Evolutionary conservation across 23 red algal genomes (phyloP).

Genomic region (Gracilaria vermiculophylla): DNA sequence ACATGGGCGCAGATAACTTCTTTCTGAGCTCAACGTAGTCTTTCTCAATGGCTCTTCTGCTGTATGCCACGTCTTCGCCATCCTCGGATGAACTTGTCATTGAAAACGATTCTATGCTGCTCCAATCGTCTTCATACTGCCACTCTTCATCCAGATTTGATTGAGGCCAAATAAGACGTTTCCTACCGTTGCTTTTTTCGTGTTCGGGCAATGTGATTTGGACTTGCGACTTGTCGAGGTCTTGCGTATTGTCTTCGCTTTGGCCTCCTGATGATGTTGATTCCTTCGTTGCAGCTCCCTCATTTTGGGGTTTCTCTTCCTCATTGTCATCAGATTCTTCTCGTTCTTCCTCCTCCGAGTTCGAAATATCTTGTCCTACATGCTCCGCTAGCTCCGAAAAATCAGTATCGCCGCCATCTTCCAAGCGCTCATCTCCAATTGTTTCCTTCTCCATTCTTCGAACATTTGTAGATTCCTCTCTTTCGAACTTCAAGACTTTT

Average conservation of each 20-base stretch:
- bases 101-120: slow-evolving; percentile 37
- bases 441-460: background rate
- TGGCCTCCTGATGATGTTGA: background rate
- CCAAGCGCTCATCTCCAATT: slow-evolving; percentile 34
- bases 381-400: slow-evolving; percentile 44
- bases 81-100: slow-evolving; percentile 20
- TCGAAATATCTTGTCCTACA: background rate
- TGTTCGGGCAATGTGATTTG: background rate
- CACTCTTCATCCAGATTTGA: slow-evolving; percentile 23
- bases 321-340: background rate
- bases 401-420: slow-evolving; percentile 48
- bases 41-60: background rate
- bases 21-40: slow-evolving; percentile 16
- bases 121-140: slow-evolving; percentile 54
- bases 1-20: slow-evolving; percentile 58
- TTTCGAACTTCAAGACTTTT: slow-evolving; percentile 37
- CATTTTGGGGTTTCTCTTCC: background rate
- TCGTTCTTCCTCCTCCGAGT: background rate
- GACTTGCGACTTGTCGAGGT: background rate
- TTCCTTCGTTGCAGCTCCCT: background rate
- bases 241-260: background rate
- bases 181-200: background rate
- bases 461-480: background rate
- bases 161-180: background rate
- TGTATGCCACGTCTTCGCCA: background rate